These are phyloP conservation scores for Teunomyces gatunensis DNA, from an alignment of 805 yeast genomes.

Conservation along the genomic window DNA sequence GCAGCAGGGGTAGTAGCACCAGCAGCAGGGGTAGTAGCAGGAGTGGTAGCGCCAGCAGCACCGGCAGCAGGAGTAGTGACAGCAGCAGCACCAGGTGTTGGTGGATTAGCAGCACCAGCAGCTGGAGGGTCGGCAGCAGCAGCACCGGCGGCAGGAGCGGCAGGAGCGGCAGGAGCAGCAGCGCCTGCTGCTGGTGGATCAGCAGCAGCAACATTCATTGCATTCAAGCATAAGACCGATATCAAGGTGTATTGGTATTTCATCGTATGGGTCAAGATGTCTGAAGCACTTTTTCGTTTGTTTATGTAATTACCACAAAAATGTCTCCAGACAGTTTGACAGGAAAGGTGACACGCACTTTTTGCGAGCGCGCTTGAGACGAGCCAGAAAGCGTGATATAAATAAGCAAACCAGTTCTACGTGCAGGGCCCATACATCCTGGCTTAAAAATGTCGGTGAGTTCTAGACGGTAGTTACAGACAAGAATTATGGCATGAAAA, in stretches of 20 bases:
- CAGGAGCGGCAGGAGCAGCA: slow-evolving; percentile 3
- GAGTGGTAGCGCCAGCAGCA: slow-evolving; percentile 15
- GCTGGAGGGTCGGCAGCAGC: slow-evolving; percentile 17
- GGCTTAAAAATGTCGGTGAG: neutral
- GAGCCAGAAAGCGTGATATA: neutral
- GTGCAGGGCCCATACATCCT: neutral
- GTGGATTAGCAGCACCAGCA: slow-evolving; percentile 17
- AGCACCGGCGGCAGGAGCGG: slow-evolving; percentile 14
- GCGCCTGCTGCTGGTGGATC: slow-evolving; percentile 11
- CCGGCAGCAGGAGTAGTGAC: slow-evolving; percentile 17
- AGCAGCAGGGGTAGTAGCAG: slow-evolving; percentile 14
- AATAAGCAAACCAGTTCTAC: neutral
- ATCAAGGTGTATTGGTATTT: slow-evolving; percentile 7
- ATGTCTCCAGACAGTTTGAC: neutral
- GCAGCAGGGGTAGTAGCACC: slow-evolving; percentile 12
- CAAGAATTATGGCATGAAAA: neutral
- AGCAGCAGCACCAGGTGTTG: slow-evolving; percentile 13
- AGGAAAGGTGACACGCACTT: neutral
- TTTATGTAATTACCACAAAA: neutral
- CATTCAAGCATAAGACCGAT: slow-evolving; percentile 5
- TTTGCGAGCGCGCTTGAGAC: neutral
- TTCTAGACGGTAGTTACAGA: neutral
- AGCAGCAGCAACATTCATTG: slow-evolving; percentile 11
- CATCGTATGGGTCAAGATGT: neutral
- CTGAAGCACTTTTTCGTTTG: neutral